Base-by-base conservation (phyloP, 768 basidiomycete genomes). In the Collybia nuda region DNA sequence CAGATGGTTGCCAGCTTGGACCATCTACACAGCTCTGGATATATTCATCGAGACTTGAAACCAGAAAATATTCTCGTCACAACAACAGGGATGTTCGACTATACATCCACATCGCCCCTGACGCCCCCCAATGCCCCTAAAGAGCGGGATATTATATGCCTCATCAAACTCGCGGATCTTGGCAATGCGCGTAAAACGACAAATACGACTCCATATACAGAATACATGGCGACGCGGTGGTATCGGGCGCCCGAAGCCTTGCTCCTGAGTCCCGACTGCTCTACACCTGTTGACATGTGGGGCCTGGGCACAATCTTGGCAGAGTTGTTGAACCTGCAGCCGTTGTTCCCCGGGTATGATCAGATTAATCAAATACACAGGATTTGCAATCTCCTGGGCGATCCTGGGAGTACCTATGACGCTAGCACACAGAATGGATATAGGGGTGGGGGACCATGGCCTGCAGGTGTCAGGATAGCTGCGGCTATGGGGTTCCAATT, bases 41-140 rank as follows among this genome's bases (percentile, higher is more conserved):
- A 96, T 70, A 98, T 99, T 71, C 97, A 99, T 70, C 90, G 97
- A 42, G 97, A 99, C 68, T 96, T 99, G 93, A 98, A 99, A 70
- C 97, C 97, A 36, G 97, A 99, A 68, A 99, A 99, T 62, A 87
- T 98, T 6, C 84, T 99, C 44, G 97, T 99, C 60, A 98, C 97
- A 15, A 98, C 97, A 1, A 97, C 93, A 11, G 97, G 97, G 17
- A 79, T 96, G 45, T 87, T 89, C 57, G 92, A 97, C 69, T 99
- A 99, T 64, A 84, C 82, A 19, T 80, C 90, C 7, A 79, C 91
- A 23, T 85, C 84, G 15, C 85, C 90, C 8, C 62, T 79, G 44
- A 81, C 85, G 15, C 75, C 78, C 48, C 81, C 78, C 6, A 79
- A 82, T 51, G 77, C 82, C 8, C 78, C 85, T 32, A 77, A 82